These are phyloP conservation scores for Ustilago nuda DNA, from an alignment of 1,284 basidiomycete species.

Conservation along the genomic window DNA sequence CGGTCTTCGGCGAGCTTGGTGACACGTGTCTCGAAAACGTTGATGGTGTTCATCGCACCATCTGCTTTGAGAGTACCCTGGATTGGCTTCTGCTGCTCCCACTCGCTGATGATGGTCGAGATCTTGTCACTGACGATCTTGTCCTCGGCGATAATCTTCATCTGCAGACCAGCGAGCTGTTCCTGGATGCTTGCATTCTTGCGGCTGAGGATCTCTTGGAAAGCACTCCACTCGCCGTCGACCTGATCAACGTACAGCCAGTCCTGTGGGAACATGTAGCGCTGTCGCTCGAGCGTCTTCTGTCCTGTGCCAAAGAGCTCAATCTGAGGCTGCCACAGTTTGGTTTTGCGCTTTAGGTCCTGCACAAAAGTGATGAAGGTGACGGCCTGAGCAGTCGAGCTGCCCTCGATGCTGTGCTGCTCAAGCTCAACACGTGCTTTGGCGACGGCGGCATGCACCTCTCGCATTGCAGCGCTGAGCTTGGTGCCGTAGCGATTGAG, in stretches of 20 bases:
- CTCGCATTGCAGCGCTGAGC: conserved; percentile 92
- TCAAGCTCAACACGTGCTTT: conserved; percentile 95
- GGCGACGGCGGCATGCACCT: conserved; percentile 89
- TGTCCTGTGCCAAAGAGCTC: conserved; percentile 92
- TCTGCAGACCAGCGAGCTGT: conserved; percentile 92
- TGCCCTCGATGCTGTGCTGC: conserved; percentile 78
- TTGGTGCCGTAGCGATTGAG: conserved; percentile 90
- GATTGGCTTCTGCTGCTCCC: conserved; percentile 95
- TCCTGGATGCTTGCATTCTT: conserved; percentile 99
- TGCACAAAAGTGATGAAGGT: conserved; percentile 99
- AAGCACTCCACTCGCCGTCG: conserved; percentile 96
- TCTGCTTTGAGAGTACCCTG: conserved; percentile 96
- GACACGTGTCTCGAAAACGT: conserved; percentile 90
- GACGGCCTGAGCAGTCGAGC: conserved; percentile 91
- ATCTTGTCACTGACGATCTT: conserved; percentile 83
- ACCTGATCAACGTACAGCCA: conserved; percentile 99
- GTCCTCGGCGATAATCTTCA: conserved; percentile 99
- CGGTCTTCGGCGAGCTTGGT: conserved; percentile 91
- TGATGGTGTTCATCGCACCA: conserved; percentile 93
- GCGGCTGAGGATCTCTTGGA: conserved; percentile 95
- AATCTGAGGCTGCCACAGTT: conserved; percentile 97
- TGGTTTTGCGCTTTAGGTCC: conserved; percentile 95
- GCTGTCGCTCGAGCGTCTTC: conserved; percentile 94
- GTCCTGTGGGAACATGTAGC: conserved; percentile 95
- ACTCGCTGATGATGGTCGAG: conserved; percentile 83